A percentile compares a stretch with the other conserved stretches of the same genome.
Conservation (phyloP, 1,139 yeast species). For the Taphrina confusa region DNA sequence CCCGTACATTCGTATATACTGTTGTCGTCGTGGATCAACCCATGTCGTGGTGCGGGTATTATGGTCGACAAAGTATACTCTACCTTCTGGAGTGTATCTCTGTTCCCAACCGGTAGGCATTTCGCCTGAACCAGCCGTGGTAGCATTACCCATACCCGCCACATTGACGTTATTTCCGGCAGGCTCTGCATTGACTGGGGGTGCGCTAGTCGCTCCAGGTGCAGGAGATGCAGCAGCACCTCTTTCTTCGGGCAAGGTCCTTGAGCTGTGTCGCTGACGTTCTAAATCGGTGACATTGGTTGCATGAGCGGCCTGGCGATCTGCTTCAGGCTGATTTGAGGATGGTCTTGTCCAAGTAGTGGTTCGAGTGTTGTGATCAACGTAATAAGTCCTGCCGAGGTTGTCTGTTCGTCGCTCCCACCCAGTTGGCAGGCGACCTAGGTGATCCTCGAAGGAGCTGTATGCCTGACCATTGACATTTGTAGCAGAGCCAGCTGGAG, state of each 20-base stretch:
- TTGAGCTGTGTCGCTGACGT: slow-evolving; percentile 84
- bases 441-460: slow-evolving; percentile 94
- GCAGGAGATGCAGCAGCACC: slow-evolving; percentile 43
- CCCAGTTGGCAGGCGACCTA: slow-evolving; percentile 94
- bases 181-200: slow-evolving; percentile 48
- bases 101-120: slow-evolving; percentile 99
- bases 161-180: slow-evolving; percentile 48
- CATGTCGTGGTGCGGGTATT: slow-evolving; percentile 98
- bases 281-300: slow-evolving; percentile 72
- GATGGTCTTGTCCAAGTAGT: slow-evolving; percentile 99
- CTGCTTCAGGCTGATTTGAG: slow-evolving; percentile 48
- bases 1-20: slow-evolving; percentile 92
- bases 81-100: slow-evolving; percentile 94
- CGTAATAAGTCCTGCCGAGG: slow-evolving; percentile 95
- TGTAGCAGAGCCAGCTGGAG: slow-evolving; percentile 42
- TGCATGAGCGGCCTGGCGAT: slow-evolving; percentile 39
- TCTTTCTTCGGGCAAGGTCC: slow-evolving; percentile 78
- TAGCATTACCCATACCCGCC: slow-evolving; percentile 69
- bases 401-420: slow-evolving; percentile 99
- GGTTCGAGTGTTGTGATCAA: slow-evolving; percentile 94
- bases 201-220: slow-evolving; percentile 43
- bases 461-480: slow-evolving; percentile 56
- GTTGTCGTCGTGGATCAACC: slow-evolving; percentile 97
- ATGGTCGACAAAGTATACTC: slow-evolving; percentile 97
- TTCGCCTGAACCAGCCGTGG: slow-evolving; percentile 95